Conservation (phyloP, 2,329 filamentous ascomycete species). For the Botryotinia globosa region DNA sequence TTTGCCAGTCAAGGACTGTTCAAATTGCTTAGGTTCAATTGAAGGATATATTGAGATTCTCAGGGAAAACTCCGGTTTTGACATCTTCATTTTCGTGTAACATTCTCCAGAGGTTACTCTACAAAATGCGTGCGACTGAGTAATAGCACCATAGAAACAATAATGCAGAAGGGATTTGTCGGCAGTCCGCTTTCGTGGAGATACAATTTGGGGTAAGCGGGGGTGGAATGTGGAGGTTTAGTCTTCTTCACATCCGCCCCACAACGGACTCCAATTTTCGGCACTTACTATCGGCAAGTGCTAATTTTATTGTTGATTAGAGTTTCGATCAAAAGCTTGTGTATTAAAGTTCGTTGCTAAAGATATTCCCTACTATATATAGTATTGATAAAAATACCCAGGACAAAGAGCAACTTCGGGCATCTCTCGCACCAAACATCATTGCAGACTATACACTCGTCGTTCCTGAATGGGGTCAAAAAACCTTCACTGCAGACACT, state of each 20-base stretch:
- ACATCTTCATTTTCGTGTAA: not conserved
- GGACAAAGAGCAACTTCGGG: not conserved
- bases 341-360: not conserved
- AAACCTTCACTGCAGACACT: slow-evolving; percentile 22
- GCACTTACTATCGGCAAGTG: not conserved
- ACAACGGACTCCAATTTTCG: not conserved
- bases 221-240: not conserved
- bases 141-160: not conserved
- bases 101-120: not conserved
- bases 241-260: not conserved
- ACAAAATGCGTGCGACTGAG: not conserved
- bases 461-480: slow-evolving; percentile 25
- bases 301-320: not conserved
- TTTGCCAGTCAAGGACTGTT: slow-evolving; percentile 20
- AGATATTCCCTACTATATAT: not conserved
- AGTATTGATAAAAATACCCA: not conserved
- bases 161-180: not conserved
- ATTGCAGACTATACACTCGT: slow-evolving; percentile 26
- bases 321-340: too few species aligned
- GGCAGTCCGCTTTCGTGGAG: not conserved
- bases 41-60: slow-evolving; percentile 25
- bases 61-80: slow-evolving; percentile 24
- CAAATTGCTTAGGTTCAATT: slow-evolving; percentile 26
- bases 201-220: not conserved
- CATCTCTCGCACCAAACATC: slow-evolving; percentile 24